These are phyloP conservation scores for Vigna radiata DNA, from an alignment of 306 rosid species.

Conservation along the genomic window DNA sequence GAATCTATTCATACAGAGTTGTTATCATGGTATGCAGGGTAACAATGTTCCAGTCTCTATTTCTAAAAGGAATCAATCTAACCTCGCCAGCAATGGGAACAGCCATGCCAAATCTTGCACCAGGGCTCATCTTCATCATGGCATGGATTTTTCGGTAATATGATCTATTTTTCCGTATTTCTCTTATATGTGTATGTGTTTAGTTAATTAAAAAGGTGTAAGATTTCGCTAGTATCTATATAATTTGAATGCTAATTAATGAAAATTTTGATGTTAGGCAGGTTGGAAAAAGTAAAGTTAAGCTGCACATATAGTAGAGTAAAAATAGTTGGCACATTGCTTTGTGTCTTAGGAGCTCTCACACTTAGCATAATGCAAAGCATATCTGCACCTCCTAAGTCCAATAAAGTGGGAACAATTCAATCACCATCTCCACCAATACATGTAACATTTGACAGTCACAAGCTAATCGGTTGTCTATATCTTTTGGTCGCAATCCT, in stretches of 20 bases:
- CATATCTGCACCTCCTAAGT: constrained; percentile 1
- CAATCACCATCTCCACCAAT: constrained; percentile 27
- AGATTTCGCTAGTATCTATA: not conserved
- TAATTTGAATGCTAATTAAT: constrained; percentile 8
- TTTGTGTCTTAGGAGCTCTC: constrained; percentile 80
- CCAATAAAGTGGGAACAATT: constrained; percentile 16
- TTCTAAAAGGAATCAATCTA: constrained; percentile 71
- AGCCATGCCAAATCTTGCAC: constrained; percentile 97
- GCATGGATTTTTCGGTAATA: constrained; percentile 82
- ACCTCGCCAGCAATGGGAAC: constrained; percentile 93
- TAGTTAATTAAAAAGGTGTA: not conserved
- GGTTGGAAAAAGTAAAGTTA: constrained; percentile 79
- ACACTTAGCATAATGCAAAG: constrained; percentile 86
- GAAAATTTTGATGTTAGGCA: constrained; percentile 46
- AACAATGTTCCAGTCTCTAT: constrained; percentile 72
- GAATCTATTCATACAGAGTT: not conserved
- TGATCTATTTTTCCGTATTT: constrained; percentile 3
- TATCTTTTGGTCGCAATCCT: constrained; percentile 70
- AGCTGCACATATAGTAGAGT: constrained; percentile 77
- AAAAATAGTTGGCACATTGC: constrained; percentile 76
- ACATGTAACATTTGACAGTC: constrained; percentile 48
- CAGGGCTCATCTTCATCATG: constrained; percentile 79
- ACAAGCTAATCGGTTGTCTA: constrained; percentile 71
- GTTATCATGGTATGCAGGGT: constrained; percentile 55
- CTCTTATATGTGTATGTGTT: not conserved